phyloP scores from a whole-genome alignment of 2,329 filamentous ascomycete species.

The Aspergillus phoenicis region DNA sequence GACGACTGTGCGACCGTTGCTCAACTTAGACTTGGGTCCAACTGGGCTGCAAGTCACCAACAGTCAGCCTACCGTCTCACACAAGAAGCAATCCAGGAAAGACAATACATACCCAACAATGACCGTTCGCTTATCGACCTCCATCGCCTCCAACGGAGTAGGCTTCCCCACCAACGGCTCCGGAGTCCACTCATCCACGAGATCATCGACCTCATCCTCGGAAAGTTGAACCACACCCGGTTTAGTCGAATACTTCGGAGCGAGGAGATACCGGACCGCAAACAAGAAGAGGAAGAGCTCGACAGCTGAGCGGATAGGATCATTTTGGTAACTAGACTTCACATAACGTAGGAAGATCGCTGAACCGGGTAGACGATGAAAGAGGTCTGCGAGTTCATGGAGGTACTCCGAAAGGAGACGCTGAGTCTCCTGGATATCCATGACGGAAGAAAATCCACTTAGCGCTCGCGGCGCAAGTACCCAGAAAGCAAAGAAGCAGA shows the following conservation, averaged over 20 bases:
- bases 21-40: slow-evolving; percentile 84
- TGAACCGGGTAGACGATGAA: slow-evolving; percentile 91
- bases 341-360: slow-evolving; percentile 94
- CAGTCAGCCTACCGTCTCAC: slow-evolving; percentile 12
- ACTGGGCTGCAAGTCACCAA: slow-evolving; percentile 63
- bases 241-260: slow-evolving; percentile 90
- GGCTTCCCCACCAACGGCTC: slow-evolving; percentile 81
- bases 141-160: slow-evolving; percentile 74
- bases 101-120: slow-evolving; percentile 72
- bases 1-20: slow-evolving; percentile 83
- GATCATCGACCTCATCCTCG: slow-evolving; percentile 95
- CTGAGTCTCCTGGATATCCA: slow-evolving; percentile 61
- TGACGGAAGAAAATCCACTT: slow-evolving; percentile 34
- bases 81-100: not conserved
- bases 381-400: slow-evolving; percentile 62
- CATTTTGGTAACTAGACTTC: slow-evolving; percentile 95
- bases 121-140: slow-evolving; percentile 81
- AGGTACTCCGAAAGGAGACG: slow-evolving; percentile 57
- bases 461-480: slow-evolving; percentile 13
- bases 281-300: slow-evolving; percentile 94
- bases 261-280: slow-evolving; percentile 88
- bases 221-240: slow-evolving; percentile 85
- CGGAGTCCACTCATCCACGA: slow-evolving; percentile 94
- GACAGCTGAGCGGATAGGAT: slow-evolving; percentile 88
- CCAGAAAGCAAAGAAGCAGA: not conserved